Conservation (phyloP, 805 yeast species). For the Cyberlindnera mississippiensis region DNA sequence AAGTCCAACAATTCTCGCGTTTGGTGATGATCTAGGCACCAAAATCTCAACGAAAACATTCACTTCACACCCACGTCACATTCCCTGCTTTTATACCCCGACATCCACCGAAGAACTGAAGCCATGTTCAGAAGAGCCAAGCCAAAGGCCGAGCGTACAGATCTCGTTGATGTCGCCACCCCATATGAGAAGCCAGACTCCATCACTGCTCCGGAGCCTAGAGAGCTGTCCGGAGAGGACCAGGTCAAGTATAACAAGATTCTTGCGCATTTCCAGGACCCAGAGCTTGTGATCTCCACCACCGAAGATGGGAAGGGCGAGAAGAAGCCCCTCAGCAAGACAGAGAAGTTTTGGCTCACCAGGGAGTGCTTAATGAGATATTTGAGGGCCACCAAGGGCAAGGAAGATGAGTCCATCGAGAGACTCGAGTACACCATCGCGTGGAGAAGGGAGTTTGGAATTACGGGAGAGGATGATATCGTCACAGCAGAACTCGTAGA, state of each 20-base stretch:
- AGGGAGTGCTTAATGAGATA: slow-evolving; percentile 89
- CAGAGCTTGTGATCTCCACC: slow-evolving; percentile 26
- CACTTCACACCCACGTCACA: too few relatives aligned
- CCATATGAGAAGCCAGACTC: slow-evolving; percentile 58
- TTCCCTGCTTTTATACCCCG: too few relatives aligned
- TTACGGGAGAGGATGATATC: slow-evolving; percentile 47
- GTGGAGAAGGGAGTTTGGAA: slow-evolving; percentile 95
- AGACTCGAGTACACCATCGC: slow-evolving; percentile 75
- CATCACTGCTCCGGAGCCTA: slow-evolving; percentile 34
- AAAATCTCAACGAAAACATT: too few relatives aligned
- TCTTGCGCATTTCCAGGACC: slow-evolving; percentile 53
- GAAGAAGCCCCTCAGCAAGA: slow-evolving; percentile 42
- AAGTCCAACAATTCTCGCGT: too few relatives aligned
- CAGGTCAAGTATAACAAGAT: slow-evolving; percentile 58
- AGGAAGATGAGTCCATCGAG: slow-evolving; percentile 58
- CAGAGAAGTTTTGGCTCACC: slow-evolving; percentile 90
- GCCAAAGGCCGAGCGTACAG: slow-evolving; percentile 16
- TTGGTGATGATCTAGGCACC: too few relatives aligned
- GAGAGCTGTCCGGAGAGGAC: slow-evolving; percentile 45
- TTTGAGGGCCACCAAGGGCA: slow-evolving; percentile 93
- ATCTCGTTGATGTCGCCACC: slow-evolving; percentile 29
- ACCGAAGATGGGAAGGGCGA: slow-evolving; percentile 37
- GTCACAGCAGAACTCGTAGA: slow-evolving; percentile 53
- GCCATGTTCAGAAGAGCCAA: slow-evolving; percentile 19
- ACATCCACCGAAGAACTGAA: too few relatives aligned